Conservation (phyloP, 257 asterid species). For the Plectranthus barbatus region DNA sequence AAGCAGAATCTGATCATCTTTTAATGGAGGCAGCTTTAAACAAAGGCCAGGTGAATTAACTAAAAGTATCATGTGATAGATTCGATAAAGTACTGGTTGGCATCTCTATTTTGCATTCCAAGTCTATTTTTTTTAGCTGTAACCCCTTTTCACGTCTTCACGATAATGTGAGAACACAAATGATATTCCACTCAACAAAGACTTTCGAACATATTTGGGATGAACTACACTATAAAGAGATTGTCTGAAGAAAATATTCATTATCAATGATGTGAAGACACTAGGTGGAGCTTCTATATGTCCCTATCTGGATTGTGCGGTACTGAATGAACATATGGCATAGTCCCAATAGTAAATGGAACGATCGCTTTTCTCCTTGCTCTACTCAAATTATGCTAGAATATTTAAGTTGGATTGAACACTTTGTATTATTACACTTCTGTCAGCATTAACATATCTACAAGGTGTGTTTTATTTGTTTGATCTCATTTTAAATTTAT, state of each 20-base stretch:
- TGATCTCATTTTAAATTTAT: no score
- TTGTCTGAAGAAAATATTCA: not conserved
- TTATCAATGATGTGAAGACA: not conserved
- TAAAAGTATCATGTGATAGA: not conserved
- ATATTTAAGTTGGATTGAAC: not conserved
- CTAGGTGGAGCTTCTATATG: not conserved
- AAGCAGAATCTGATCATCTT: slow-evolving; percentile 58
- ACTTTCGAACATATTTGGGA: not conserved
- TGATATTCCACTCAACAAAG: not conserved
- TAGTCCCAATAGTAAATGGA: not conserved
- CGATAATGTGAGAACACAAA: not conserved
- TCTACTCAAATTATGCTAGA: not conserved
- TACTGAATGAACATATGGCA: not conserved
- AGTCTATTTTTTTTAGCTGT: not conserved
- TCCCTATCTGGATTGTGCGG: not conserved
- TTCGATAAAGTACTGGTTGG: not conserved
- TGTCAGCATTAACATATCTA: not conserved
- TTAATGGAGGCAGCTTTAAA: slow-evolving; percentile 73
- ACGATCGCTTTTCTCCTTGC: not conserved
- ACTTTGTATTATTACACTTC: not conserved
- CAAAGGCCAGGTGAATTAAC: slow-evolving; percentile 44
- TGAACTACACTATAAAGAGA: not conserved
- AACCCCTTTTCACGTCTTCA: not conserved
- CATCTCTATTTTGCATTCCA: not conserved
- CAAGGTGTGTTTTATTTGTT: not conserved